Conservation (phyloP, 805 yeast species). For the Teunomyces stri region DNA sequence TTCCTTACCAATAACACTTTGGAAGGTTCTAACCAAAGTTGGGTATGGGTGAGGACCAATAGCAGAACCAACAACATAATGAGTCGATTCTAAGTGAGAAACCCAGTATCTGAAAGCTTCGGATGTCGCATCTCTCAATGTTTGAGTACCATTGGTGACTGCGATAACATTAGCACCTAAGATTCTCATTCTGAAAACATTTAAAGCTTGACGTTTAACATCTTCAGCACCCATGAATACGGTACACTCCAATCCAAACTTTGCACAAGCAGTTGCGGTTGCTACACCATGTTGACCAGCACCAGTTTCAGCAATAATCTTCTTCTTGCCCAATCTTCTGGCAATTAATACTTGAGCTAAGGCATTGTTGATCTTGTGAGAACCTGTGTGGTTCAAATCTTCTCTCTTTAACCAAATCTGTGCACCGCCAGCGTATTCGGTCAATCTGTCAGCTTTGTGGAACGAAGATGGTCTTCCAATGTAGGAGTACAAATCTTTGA, state of each 20-base stretch:
- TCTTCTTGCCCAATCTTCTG: constrained; percentile 70
- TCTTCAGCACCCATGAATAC: constrained; percentile 99
- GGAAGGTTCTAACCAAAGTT: constrained; percentile 96
- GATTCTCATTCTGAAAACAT: constrained; percentile 95
- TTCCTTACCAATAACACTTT: constrained; percentile 93
- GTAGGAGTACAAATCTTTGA: constrained; percentile 77
- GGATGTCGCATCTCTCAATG: constrained; percentile 95
- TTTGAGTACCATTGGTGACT: constrained; percentile 91
- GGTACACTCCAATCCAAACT: constrained; percentile 88
- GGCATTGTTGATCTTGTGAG: constrained; percentile 84
- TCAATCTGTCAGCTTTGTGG: constrained; percentile 85
- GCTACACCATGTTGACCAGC: constrained; percentile 96
- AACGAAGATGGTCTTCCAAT: constrained; percentile 95
- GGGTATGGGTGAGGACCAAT: constrained; percentile 99
- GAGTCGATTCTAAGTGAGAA: constrained; percentile 78
- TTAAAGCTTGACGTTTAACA: constrained; percentile 95
- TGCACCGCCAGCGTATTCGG: constrained; percentile 86
- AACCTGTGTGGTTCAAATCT: constrained; percentile 88
- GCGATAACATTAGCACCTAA: constrained; percentile 95
- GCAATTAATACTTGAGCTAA: constrained; percentile 80
- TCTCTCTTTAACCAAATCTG: constrained; percentile 98
- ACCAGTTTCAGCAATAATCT: constrained; percentile 86
- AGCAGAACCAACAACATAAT: constrained; percentile 96
- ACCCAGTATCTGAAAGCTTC: constrained; percentile 98
- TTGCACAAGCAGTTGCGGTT: constrained; percentile 89